Base-by-base conservation (phyloP, 2,329 filamentous ascomycete genomes). In the Xylariales sp. region DNA sequence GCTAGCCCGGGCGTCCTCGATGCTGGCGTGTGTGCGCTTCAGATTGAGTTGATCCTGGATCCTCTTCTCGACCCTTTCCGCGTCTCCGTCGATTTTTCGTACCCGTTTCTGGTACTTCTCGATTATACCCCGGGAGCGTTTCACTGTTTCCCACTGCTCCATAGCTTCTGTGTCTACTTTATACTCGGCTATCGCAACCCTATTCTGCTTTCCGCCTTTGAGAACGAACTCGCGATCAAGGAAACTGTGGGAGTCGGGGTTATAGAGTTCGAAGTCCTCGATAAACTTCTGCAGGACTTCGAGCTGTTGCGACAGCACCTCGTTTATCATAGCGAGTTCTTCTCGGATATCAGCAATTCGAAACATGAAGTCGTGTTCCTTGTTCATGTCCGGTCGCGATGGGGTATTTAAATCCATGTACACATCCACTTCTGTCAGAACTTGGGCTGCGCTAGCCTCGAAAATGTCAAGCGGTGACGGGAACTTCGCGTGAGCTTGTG, bases 1-100 rank as follows among this genome's bases (percentile, higher is more conserved):
- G 18, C 61, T 59, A 5, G 58, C 18, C 18, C 54, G 59, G 18
- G 64, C 59, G 30, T 67, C 64, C 1, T 46, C 9, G n/a, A 67
- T 58, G 41, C 59, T 67, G 7, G 43, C 53, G 18, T 64, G 28
- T 36, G 64, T 69, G 9, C 57, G 56, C 30, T 54, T 67, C 23
- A 69, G 49, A 23, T 69, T 65, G 3, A 69, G 57, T 23, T 62
- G 61, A 23, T 65, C 48, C 41, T 67, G 64, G 28, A 67, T 67
- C 12, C 43, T 57, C 18, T 50, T 62, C 28, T 67, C 56, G 10
- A 69, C 50, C n/a, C 64, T 61, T 36, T 65, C 64, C 9, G 64
- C 68, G 9, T 69, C 57, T 14, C 30, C 30, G 41, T 67, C 57
- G 12, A 67, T 65, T 23, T 67, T 69, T 12, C 14, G 28, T 1